Conservation (phyloP, 169 alveolate genomes). For the Neospora caninum region DNA sequence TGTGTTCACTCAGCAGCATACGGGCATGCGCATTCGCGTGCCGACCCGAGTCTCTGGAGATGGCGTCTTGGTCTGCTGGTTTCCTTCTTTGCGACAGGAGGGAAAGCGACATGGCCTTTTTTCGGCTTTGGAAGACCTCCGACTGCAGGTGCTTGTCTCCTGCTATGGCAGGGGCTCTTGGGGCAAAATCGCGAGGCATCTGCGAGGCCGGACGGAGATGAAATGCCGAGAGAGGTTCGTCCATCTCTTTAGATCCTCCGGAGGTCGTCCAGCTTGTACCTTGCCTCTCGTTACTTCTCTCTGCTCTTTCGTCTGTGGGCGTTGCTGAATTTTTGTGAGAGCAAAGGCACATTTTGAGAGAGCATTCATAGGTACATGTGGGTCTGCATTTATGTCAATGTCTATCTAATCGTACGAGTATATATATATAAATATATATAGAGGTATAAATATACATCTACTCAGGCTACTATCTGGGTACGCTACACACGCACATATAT, state of each 20-base stretch:
- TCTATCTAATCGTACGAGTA: no score
- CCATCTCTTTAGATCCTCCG: not conserved
- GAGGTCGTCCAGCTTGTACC: not conserved
- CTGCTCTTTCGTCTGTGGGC: not conserved
- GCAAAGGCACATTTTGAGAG: not conserved
- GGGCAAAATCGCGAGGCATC: conserved; percentile 70
- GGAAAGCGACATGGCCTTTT: conserved; percentile 72
- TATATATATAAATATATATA: not conserved
- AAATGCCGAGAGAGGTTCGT: conserved; percentile 75
- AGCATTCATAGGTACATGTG: no score
- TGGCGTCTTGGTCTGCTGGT: not conserved
- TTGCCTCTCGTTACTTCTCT: not conserved
- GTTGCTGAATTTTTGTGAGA: not conserved
- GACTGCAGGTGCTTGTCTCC: conserved; percentile 73
- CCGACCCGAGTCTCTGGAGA: no score
- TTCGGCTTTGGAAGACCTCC: conserved; percentile 71
- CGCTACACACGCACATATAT: not conserved
- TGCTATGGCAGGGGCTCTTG: conserved; percentile 71
- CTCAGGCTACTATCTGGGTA: not conserved
- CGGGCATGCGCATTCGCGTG: no score
- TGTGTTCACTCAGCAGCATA: no score
- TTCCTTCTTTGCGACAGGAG: conserved; percentile 33
- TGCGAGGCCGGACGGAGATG: conserved; percentile 74
- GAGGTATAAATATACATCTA: not conserved
- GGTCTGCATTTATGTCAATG: no score